Conservation (phyloP, 2,329 filamentous ascomycete genomes). For the Didymella lethalis region DNA sequence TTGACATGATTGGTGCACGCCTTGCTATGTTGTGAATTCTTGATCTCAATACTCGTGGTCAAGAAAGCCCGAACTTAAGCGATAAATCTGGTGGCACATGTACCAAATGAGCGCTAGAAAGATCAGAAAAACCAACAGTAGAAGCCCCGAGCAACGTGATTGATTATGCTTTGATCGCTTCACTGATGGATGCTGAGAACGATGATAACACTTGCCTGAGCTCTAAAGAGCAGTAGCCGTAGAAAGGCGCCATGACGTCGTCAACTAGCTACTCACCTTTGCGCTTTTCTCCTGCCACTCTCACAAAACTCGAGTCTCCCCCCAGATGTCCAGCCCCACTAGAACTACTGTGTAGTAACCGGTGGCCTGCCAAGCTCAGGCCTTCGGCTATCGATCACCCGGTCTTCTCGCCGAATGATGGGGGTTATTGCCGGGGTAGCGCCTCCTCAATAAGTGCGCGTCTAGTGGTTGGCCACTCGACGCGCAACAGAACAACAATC, state of each 20-base stretch:
- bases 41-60: neutral
- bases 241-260: neutral
- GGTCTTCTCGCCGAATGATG: slow-evolving; percentile 32
- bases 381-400: slow-evolving; percentile 24
- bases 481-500: slow-evolving; percentile 7
- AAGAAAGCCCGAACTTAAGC: neutral
- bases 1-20: neutral
- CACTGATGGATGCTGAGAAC: no score
- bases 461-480: slow-evolving; percentile 28
- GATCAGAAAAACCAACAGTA: no score
- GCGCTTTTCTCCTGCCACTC: neutral
- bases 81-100: no score
- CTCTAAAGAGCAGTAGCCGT: neutral
- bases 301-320: neutral
- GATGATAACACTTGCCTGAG: neutral
- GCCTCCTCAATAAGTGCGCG: slow-evolving; percentile 35
- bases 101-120: no score
- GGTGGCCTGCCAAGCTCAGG: slow-evolving; percentile 28
- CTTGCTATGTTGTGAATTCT: neutral
- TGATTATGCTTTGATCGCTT: no score
- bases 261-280: no score
- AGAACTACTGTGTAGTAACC: slow-evolving; percentile 26
- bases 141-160: no score
- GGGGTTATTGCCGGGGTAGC: slow-evolving; percentile 30
- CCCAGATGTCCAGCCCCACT: neutral